phyloP scores from a whole-genome alignment of 2,329 filamentous ascomycete genomes.

The Colletotrichum brevisporum region DNA sequence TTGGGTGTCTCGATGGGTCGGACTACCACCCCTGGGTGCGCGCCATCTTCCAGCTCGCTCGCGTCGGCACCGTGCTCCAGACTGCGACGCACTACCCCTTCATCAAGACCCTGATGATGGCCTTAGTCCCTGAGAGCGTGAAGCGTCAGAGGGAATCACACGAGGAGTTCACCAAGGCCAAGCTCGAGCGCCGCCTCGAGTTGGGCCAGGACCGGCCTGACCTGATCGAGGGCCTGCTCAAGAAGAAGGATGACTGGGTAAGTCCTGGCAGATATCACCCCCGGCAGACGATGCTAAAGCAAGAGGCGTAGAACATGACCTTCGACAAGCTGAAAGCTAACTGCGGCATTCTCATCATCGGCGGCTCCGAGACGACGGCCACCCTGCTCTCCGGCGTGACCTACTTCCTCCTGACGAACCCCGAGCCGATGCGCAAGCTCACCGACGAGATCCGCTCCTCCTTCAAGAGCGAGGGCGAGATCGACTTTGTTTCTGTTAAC shows the following conservation, averaged over 20 bases:
- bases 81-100: conserved; percentile 32
- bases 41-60: conserved; percentile 44
- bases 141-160: conserved; percentile 21
- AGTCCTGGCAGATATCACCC: not conserved
- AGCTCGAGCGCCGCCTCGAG: conserved; percentile 39
- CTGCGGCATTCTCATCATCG: conserved; percentile 46
- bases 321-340: conserved; percentile 40
- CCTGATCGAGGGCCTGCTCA: conserved; percentile 43
- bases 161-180: conserved; percentile 22
- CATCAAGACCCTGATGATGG: conserved; percentile 30
- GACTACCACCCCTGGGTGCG: conserved; percentile 47
- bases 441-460: conserved; percentile 54
- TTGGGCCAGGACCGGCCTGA: conserved; percentile 39
- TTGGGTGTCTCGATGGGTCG: conserved; percentile 45
- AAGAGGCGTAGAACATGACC: conserved; percentile 12
- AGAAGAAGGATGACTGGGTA: conserved; percentile 41
- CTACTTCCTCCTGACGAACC: conserved; percentile 50
- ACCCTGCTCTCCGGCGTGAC: conserved; percentile 47
- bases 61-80: conserved; percentile 23
- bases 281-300: not conserved
- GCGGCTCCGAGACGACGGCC: conserved; percentile 53
- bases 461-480: conserved; percentile 53
- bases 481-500: conserved; percentile 49
- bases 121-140: conserved; percentile 25
- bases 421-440: conserved; percentile 48